A percentile compares a stretch with the other conserved stretches of the same genome.
These are phyloP conservation scores for Suillus lakei DNA, from an alignment of 768 basidiomycete genomes.

Conservation along the genomic window DNA sequence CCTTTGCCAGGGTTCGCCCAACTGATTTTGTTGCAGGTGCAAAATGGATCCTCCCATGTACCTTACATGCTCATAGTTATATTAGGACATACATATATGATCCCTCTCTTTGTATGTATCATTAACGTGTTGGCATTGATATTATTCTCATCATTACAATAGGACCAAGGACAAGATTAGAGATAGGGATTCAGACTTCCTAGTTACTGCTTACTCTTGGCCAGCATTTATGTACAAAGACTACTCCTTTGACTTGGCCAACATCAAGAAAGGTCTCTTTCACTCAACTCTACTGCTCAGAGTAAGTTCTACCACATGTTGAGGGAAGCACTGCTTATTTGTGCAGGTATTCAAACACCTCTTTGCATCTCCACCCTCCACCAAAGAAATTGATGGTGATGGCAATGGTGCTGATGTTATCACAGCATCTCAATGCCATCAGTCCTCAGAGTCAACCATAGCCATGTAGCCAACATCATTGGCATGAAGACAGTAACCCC, in stretches of 20 bases:
- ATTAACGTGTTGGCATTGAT: too few species aligned
- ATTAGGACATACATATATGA: too few species aligned
- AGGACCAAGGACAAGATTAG: background rate
- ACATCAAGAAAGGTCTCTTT: constrained; percentile 20
- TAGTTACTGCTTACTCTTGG: background rate
- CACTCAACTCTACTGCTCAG: constrained; percentile 15
- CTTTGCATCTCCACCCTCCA: constrained; percentile 19
- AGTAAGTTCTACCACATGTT: constrained; percentile 9
- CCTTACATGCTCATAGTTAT: too few species aligned
- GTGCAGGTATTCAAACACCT: constrained; percentile 17
- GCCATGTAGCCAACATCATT: constrained; percentile 4
- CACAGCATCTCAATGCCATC: background rate
- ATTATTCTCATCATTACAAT: background rate
- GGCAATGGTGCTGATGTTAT: background rate
- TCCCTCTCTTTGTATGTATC: too few species aligned
- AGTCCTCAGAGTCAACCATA: background rate
- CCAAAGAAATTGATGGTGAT: background rate
- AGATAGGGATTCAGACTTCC: background rate
- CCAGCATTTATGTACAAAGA: constrained; percentile 14
- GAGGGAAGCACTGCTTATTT: background rate
- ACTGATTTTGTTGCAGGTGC: too few species aligned
- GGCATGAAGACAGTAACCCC: constrained; percentile 17
- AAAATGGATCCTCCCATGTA: too few species aligned
- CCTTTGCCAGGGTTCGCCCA: too few species aligned
- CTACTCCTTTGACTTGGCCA: constrained; percentile 7